Conservation (phyloP, 345 rosid genomes). For the Pistacia atlantica region DNA sequence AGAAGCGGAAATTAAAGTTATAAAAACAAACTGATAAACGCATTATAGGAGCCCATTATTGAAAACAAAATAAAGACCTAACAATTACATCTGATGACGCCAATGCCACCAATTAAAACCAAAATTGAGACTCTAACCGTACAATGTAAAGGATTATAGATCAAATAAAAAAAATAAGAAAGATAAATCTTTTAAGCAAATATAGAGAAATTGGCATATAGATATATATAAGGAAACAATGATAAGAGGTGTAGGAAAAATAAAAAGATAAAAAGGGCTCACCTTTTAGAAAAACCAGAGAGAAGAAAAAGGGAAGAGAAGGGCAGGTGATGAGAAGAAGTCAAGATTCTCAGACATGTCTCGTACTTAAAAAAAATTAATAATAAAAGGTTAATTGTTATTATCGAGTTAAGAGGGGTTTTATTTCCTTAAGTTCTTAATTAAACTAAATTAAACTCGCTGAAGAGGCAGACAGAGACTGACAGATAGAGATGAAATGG, state of each 20-base stretch:
- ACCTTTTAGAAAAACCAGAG: conserved; percentile 32
- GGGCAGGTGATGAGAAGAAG: conserved; percentile 13
- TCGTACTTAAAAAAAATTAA: neutral
- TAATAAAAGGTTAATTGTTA: conserved; percentile 1
- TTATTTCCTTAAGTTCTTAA: conserved; percentile 8
- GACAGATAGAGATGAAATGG: too few relatives aligned
- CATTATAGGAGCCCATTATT: conserved; percentile 1
- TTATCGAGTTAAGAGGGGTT: neutral
- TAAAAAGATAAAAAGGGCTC: neutral
- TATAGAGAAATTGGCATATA: neutral
- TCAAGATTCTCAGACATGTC: conserved; percentile 20
- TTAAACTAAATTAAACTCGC: neutral
- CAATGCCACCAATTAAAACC: conserved; percentile 23
- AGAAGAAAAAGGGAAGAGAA: conserved; percentile 10
- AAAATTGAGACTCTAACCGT: conserved; percentile 9
- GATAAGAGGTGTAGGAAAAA: neutral
- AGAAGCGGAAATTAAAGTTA: neutral
- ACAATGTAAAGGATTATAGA: conserved; percentile 5
- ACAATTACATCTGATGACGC: conserved; percentile 8
- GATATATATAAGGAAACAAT: too few relatives aligned
- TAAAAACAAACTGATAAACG: conserved; percentile 7
- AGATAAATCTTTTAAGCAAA: neutral
- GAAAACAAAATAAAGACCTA: neutral
- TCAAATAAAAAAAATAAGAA: conserved; percentile 22
- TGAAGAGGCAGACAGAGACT: too few relatives aligned